Percentiles rank a stretch among this genome's conserved stretches.
phyloP scores from a whole-genome alignment of 768 basidiomycete species.

The Trametes elegans region DNA sequence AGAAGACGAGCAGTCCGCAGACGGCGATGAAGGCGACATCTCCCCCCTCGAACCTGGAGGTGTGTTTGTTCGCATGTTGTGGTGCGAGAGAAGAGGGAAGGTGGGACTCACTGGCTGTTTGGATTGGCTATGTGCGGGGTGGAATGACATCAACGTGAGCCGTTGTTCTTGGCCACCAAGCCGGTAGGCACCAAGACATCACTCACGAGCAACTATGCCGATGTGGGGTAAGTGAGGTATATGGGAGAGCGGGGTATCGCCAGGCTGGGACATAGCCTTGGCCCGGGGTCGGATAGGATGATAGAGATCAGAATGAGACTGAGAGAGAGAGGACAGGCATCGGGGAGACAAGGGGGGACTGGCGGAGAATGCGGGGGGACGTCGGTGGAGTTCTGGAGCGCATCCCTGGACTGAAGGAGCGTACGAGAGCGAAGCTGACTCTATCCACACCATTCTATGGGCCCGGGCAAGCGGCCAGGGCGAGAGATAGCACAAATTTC shows the following conservation, averaged over 20 bases:
- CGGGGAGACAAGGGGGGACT: not conserved
- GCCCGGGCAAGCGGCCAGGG: not conserved
- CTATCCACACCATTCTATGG: not conserved
- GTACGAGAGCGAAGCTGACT: not conserved
- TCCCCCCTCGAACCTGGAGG: conserved; percentile 62
- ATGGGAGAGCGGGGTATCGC: conserved; percentile 5
- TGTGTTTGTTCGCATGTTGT: not conserved
- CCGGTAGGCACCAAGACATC: not conserved
- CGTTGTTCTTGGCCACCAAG: not conserved
- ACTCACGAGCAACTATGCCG: conserved; percentile 7
- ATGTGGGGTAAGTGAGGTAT: not conserved
- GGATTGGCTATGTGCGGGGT: not conserved
- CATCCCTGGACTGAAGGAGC: not conserved
- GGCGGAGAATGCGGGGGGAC: not conserved
- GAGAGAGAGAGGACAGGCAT: not conserved
- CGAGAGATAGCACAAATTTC: conserved; percentile 5
- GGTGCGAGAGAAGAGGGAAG: not conserved
- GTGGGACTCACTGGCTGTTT: conserved; percentile 15
- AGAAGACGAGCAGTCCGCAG: conserved; percentile 66
- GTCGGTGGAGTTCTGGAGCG: conserved; percentile 15
- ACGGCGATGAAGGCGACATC: conserved; percentile 71
- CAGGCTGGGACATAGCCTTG: conserved; percentile 1
- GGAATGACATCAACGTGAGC: not conserved
- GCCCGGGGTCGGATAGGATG: not conserved
- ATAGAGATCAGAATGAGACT: not conserved